phyloP scores from a whole-genome alignment of 1,284 basidiomycete genomes.

The Cutaneotrichosporon mucoides region DNA sequence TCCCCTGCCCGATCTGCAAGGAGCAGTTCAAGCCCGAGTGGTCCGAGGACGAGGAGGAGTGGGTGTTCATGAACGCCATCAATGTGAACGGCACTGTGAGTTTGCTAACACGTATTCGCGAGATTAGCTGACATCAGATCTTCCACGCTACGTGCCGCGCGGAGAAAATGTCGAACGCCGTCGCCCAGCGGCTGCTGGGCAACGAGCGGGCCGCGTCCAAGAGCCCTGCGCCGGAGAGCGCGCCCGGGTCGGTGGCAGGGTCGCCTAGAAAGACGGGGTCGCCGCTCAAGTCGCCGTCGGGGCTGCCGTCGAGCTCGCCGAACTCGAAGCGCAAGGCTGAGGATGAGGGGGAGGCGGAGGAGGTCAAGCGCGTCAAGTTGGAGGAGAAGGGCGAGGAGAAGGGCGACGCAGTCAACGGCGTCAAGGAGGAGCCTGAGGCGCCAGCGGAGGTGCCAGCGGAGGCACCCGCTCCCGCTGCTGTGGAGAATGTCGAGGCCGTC shows the following conservation, averaged over 20 bases:
- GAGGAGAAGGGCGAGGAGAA: not conserved
- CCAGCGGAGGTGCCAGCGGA: too few relatives aligned
- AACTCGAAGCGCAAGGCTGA: constrained; percentile 20
- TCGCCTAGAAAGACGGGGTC: constrained; percentile 1
- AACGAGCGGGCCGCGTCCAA: constrained; percentile 10
- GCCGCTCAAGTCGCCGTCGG: not conserved
- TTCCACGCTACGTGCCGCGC: constrained; percentile 90
- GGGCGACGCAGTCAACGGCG: too few relatives aligned
- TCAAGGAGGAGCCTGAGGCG: too few relatives aligned
- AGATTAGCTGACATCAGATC: constrained; percentile 53
- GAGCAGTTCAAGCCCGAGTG: constrained; percentile 89
- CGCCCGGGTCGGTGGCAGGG: not conserved
- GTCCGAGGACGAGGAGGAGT: constrained; percentile 94
- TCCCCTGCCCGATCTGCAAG: constrained; percentile 93
- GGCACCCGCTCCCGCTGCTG: too few relatives aligned
- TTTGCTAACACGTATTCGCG: not conserved
- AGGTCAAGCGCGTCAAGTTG: constrained; percentile 24
- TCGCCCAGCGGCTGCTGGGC: constrained; percentile 25
- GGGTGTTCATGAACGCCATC: constrained; percentile 94
- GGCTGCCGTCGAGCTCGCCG: not conserved
- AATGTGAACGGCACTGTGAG: constrained; percentile 74
- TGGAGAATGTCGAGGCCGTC: too few relatives aligned
- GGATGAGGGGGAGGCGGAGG: constrained; percentile 10
- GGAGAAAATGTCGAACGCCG: constrained; percentile 52
- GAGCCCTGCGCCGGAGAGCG: constrained; percentile 10